phyloP scores from a whole-genome alignment of 345 rosid species.

The Moringa oleifera region DNA sequence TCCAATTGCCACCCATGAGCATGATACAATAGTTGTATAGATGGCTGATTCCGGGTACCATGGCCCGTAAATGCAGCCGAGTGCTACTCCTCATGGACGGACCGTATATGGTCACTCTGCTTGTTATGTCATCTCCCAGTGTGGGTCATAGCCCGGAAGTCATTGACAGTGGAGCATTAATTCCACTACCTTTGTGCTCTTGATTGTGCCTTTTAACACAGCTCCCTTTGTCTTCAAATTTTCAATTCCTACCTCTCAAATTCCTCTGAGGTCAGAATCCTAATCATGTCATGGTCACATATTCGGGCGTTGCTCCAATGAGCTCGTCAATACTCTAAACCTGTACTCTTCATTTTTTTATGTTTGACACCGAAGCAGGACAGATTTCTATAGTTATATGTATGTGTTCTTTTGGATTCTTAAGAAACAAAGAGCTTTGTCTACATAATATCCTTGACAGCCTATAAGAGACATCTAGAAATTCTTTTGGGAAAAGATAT shows the following conservation, averaged over 20 bases:
- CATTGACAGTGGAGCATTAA: conserved; percentile 22
- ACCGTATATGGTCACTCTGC: neutral
- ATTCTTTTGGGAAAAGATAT: too few relatives aligned
- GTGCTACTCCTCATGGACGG: conserved; percentile 1
- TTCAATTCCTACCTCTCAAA: neutral
- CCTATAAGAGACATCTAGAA: too few relatives aligned
- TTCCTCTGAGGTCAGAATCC: neutral
- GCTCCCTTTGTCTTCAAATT: neutral
- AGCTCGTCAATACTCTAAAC: too few relatives aligned
- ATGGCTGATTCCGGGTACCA: too few relatives aligned
- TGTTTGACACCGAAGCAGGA: too few relatives aligned
- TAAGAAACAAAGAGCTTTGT: too few relatives aligned
- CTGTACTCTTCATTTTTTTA: too few relatives aligned
- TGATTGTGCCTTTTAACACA: conserved; percentile 10
- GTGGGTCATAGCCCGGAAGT: conserved; percentile 2
- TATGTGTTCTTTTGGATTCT: too few relatives aligned
- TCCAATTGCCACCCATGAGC: too few relatives aligned
- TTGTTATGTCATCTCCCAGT: conserved; percentile 1
- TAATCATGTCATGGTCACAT: conserved; percentile 1
- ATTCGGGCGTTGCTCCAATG: neutral
- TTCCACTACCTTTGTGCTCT: conserved; percentile 15
- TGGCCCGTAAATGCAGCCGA: neutral
- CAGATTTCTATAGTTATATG: too few relatives aligned
- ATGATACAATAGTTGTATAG: too few relatives aligned
- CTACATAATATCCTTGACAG: too few relatives aligned